A percentile compares a stretch with the other conserved stretches of the same genome.
Conservation (phyloP, 129 eudicot genomes). For the Centaurea solstitialis region DNA sequence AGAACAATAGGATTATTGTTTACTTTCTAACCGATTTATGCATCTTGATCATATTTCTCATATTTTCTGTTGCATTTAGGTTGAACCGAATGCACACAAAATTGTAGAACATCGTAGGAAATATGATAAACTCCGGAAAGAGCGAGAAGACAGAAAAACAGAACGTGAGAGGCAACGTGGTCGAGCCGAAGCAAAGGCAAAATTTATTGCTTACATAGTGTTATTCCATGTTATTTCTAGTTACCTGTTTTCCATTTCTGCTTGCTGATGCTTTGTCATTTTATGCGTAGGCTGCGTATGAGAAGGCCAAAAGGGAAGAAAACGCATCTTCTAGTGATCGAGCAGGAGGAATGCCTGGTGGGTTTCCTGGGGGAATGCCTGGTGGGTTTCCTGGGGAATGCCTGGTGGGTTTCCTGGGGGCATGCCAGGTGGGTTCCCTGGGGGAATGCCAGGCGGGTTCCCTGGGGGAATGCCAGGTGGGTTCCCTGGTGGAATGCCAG, state of each 20-base stretch:
- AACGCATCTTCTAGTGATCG: constrained; percentile 76
- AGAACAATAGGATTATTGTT: neutral
- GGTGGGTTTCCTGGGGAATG: constrained; percentile 47
- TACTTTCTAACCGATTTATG: neutral
- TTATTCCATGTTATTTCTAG: neutral
- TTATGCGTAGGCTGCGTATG: constrained; percentile 76
- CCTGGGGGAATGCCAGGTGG: too few relatives aligned
- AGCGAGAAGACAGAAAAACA: constrained; percentile 66
- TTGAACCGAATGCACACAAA: constrained; percentile 95
- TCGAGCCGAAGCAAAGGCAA: constrained; percentile 85
- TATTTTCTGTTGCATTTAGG: constrained; percentile 53
- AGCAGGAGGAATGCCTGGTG: constrained; percentile 56
- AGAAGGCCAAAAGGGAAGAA: constrained; percentile 81
- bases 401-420: too few relatives aligned
- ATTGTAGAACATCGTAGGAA: constrained; percentile 93
- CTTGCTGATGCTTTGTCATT: constrained; percentile 13
- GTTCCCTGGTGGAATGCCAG: too few relatives aligned
- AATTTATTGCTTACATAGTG: neutral
- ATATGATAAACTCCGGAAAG: constrained; percentile 86
- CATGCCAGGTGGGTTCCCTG: too few relatives aligned
- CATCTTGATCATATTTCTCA: neutral
- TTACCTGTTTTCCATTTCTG: neutral
- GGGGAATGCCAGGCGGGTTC: too few relatives aligned
- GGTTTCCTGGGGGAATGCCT: constrained; percentile 20
- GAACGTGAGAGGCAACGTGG: constrained; percentile 84